Evolutionary conservation across 2,329 filamentous ascomycete species (phyloP), one percentile per base, ranked within the genome.

Genomic region (Curvularia eragrostidis): DNA sequence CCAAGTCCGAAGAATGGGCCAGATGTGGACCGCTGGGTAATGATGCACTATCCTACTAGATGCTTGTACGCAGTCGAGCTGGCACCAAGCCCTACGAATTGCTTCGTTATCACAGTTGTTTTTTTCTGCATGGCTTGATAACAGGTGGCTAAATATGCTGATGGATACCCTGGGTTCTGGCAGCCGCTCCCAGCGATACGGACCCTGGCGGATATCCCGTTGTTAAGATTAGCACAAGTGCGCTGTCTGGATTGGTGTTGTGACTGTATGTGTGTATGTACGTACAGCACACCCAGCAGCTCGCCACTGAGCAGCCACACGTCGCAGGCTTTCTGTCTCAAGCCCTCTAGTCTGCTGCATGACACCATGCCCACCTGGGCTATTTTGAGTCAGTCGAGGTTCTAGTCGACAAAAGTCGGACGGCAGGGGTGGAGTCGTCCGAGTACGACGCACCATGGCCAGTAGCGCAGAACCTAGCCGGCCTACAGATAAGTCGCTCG

Each of bases 231-330:
- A 49, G 50, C 38, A 54, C 24, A 6, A 36, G 32, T 44, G 32
- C 36, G 30, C 26, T 43, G 36, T 28, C 15, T 39, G 19, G 46
- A 47, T 51, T 36, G 52, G 44, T 13, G 36, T 51, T 19, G 30
- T 39, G 18, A 47, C 15, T 10, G 3, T 48, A n/a, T n/a, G n/a
- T n/a, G n/a, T n/a, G n/a, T n/a, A n/a, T n/a, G n/a, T n/a, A n/a
- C n/a, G 46, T 51, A 46, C 56, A 55, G 43, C 56, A 50, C 46
- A 58, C n/a, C 24, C 18, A 43, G 51, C 55, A 58, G 55, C 44
- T 58, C 52, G 52, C 56, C 52, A 55, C 52, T 13, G 41, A 32
- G 39, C 42, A 58, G 56, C 52, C 52, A 58, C 56, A 58, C 32
- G 56, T 58, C 52, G 43, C 56, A 58, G 42, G 23, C 30, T 41